Conservation (phyloP, 441 rosid species). For the Syzygium syzygioides region DNA sequence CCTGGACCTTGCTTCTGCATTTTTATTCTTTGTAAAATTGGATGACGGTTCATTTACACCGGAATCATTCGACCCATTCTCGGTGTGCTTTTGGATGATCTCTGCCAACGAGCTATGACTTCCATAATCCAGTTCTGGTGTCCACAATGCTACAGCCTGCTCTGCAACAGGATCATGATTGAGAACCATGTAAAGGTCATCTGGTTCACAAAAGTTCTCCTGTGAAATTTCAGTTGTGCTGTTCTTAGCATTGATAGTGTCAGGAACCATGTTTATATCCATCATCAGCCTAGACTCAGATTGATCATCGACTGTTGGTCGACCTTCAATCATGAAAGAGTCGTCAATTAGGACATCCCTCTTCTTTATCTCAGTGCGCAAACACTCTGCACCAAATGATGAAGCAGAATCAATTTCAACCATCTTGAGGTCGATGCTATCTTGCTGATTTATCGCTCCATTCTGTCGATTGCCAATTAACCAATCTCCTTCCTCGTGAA, state of each 20-base stretch:
- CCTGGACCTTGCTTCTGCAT: constrained; percentile 51
- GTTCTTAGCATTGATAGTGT: constrained; percentile 35
- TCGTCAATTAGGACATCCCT: constrained; percentile 60
- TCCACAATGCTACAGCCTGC: constrained; percentile 45
- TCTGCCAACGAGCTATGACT: constrained; percentile 35
- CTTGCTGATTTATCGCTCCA: constrained; percentile 25
- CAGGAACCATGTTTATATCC: constrained; percentile 61
- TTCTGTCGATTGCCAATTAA: constrained; percentile 35
- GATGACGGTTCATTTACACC: constrained; percentile 23
- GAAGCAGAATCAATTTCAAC: constrained; percentile 40
- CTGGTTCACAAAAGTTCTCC: constrained; percentile 52
- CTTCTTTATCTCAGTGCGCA: constrained; percentile 25
- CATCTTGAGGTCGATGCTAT: constrained; percentile 30
- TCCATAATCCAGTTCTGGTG: constrained; percentile 71
- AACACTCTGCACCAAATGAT: constrained; percentile 19
- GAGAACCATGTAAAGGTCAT: constrained; percentile 89
- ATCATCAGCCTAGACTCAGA: constrained; percentile 40
- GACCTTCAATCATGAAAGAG: constrained; percentile 79
- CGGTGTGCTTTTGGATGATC: constrained; percentile 22
- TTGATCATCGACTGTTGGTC: constrained; percentile 30
- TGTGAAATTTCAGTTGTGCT: constrained; percentile 20
- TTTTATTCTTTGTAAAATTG: constrained; percentile 24
- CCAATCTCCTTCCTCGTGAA: constrained; percentile 67
- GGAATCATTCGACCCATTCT: constrained; percentile 21
- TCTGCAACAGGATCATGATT: constrained; percentile 58